Percentiles rank a stretch among this genome's conserved stretches.
Conservation (phyloP, 352 stramenopile species). For the Phytophthora fragariaefolia region DNA sequence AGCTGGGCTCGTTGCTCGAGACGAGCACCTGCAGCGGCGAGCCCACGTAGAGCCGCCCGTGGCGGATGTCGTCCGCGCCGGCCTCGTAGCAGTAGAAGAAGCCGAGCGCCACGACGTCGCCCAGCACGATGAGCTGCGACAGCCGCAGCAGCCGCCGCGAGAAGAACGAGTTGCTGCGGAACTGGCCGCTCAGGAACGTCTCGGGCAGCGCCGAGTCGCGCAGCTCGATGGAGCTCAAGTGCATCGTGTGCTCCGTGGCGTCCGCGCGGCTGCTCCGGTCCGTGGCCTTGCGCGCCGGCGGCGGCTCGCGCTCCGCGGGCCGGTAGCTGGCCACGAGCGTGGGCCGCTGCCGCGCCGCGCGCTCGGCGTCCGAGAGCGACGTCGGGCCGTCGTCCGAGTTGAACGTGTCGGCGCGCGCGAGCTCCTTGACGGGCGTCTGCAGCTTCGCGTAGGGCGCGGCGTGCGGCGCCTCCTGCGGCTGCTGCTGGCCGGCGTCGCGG, state of each 20-base stretch:
- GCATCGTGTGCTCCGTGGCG: constrained; percentile 37
- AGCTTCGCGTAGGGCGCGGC: constrained; percentile 44
- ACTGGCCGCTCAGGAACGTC: constrained; percentile 61
- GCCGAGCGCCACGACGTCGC: constrained; percentile 61
- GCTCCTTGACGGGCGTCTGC: constrained; percentile 45
- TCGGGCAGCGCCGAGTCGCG: constrained; percentile 32
- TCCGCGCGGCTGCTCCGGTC: constrained; percentile 31
- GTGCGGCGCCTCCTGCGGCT: constrained; percentile 3
- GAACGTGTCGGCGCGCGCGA: constrained; percentile 47
- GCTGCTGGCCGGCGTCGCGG: neutral
- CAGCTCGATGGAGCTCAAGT: constrained; percentile 43
- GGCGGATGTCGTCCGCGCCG: constrained; percentile 28
- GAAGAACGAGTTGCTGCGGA: constrained; percentile 87
- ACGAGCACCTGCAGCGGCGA: constrained; percentile 54
- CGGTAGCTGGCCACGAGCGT: constrained; percentile 8
- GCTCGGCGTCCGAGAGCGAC: neutral
- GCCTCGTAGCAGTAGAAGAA: constrained; percentile 69
- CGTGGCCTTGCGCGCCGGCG: constrained; percentile 12
- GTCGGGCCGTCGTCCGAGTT: constrained; percentile 32
- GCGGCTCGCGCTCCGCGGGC: neutral
- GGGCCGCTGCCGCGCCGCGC: neutral
- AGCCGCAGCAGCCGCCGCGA: constrained; percentile 63
- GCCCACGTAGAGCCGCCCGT: constrained; percentile 52
- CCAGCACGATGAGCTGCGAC: constrained; percentile 62
- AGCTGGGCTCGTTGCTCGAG: constrained; percentile 46